These are phyloP conservation scores for Pestalotiopsis sp. DNA, from an alignment of 2,329 filamentous ascomycete species.

Conservation along the genomic window DNA sequence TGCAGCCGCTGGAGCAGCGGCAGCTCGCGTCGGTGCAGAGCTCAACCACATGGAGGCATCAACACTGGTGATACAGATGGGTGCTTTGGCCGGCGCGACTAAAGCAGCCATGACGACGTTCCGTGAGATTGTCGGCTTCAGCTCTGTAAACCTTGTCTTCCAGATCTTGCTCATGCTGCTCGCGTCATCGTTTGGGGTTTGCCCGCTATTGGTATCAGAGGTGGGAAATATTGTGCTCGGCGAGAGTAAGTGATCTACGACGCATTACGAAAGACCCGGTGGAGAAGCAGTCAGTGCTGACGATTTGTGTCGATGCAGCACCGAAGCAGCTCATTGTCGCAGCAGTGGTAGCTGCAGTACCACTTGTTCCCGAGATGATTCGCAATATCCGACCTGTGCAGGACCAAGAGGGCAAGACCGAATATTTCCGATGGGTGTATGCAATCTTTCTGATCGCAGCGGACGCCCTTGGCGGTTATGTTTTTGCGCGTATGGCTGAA, in stretches of 20 bases:
- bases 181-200: conserved; percentile 12
- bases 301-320: not conserved
- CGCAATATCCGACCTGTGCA: conserved; percentile 4
- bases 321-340: conserved; percentile 3
- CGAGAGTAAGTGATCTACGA: conserved; percentile 3
- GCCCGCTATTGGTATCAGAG: conserved; percentile 9
- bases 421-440: conserved; percentile 10
- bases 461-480: conserved; percentile 10
- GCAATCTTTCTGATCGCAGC: not conserved
- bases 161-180: conserved; percentile 8
- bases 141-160: conserved; percentile 7
- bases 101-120: conserved; percentile 9
- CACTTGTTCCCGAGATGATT: conserved; percentile 9
- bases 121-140: conserved; percentile 5
- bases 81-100: conserved; percentile 7
- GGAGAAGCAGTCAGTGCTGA: not conserved
- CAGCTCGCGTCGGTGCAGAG: conserved; percentile 4
- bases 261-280: not conserved
- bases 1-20: conserved; percentile 5
- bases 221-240: conserved; percentile 8
- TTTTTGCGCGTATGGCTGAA: conserved; percentile 11
- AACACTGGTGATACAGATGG: conserved; percentile 7
- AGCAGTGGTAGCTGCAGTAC: conserved; percentile 9
- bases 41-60: not conserved
- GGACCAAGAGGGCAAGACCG: not conserved